Evolutionary conservation across 106 monocot genomes (phyloP), one percentile per base, ranked within the genome.

Genomic region (Dioscorea dumetorum): DNA sequence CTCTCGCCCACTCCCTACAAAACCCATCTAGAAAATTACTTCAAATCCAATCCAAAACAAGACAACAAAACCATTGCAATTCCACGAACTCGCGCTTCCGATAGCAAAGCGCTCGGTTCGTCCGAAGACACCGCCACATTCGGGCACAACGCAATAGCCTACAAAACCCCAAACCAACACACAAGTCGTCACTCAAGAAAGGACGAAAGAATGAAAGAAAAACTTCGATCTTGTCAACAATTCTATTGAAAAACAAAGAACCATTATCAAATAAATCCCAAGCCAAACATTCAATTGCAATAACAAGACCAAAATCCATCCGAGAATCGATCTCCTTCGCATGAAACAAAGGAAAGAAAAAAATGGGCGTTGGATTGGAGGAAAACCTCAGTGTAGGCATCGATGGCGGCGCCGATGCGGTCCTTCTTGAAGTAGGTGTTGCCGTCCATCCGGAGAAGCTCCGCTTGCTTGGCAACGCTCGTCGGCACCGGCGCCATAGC

Each of bases 1-100:
- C 85, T 50, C 60, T 82, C 14, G 14, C 60, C 85, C 85, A 82
- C 33, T 83, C 80, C 24, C 85, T 90, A 73, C 64, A 19, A 70
- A 73, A 74, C 24, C 28, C 57, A 66, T 57, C 41, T 8, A 41
- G 3, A 41, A 41, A 41, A 41, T 41, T 41, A 41, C 41, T 41
- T 41, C 41, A 41, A 41, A 41, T 41, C 10, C 41, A 41, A 41
- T 41, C 10, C 9, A 41, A 41, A 8, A 41, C 64, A 65, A 15
- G 20, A 41, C 7, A n/a, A 65, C 9, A 65, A 34, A 21, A 48
- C 13, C 10, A 34, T 33, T 35, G 33, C 13, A 24, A 32, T 32
- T 20, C 9, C 17, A 65, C 64, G 41, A 12, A 65, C 64, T 65
- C 41, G 18, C 41, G 64, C 41, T 65, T 65, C 33, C 33, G 21